Base-by-base conservation (phyloP, 169 alveolate genomes). In the Plasmodium adleri region DNA sequence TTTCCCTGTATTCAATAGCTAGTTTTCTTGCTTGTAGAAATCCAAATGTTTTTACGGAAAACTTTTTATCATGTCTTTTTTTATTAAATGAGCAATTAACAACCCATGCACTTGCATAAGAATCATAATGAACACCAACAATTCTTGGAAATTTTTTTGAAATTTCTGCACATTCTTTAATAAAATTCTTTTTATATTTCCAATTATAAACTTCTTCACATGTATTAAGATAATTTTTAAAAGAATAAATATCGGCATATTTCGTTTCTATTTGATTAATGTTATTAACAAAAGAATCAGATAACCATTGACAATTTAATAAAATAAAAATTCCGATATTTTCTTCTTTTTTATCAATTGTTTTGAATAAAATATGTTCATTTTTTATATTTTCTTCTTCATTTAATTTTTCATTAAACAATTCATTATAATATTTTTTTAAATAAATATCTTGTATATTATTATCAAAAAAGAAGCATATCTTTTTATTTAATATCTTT, bases 101-200 rank as follows among this genome's bases (percentile, higher is more conserved):
- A n/a, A 88, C 92, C 92, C 92, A 88, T n/a, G 89, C 74, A 54
- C 62, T 45, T n/a, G 92, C 58, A 72, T 47, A 54, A 1, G 88
- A 72, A 72, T 88, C 92, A 54, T 88, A 88, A 49, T 73, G 85
- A 10, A 88, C 92, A 13, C 92, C 92, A 70, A 70, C 60, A 43
- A 68, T 52, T 39, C 60, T 72, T 2, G 92, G 92, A 22, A 73
- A 60, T 20, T 85, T 70, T 26, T 70, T 67, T 7, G 91, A 39
- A 15, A 85, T 70, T 8, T 60, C 86, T 12, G 75, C 24, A 22
- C 91, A 85, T 24, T 85, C 87, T 58, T 70, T 68, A 68, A 85
- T 59, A 85, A 85, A 85, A 32, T 20, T 70, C 24, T 85, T 68
- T 70, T 85, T 62, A 28, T 43, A 59, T 45, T 85, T 85, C 91